These are phyloP conservation scores for Blepharisma stoltei DNA, from an alignment of 73 alveolate genomes.

Conservation along the genomic window DNA sequence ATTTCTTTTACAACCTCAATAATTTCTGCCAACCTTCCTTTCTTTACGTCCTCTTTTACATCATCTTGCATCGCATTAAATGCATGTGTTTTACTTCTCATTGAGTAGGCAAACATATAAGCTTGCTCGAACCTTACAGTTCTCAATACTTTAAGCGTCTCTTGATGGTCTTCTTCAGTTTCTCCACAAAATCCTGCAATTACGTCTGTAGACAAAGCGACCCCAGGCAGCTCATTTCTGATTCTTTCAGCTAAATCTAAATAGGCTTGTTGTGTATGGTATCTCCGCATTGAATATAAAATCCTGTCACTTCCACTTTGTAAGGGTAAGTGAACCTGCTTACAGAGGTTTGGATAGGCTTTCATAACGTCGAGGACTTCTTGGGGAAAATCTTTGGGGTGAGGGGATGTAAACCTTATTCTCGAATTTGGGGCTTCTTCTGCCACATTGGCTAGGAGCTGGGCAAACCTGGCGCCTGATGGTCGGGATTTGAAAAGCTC, in stretches of 20 bases:
- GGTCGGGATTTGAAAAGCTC: constrained; percentile 72
- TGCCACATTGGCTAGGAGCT: constrained; percentile 66
- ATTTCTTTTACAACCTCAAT: constrained; percentile 44
- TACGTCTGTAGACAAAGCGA: constrained; percentile 75
- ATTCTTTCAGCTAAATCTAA: constrained; percentile 58
- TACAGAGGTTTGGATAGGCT: constrained; percentile 65
- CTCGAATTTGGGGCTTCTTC: constrained; percentile 74
- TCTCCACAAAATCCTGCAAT: constrained; percentile 88
- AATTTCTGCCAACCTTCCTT: constrained; percentile 52
- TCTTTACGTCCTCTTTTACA: constrained; percentile 77
- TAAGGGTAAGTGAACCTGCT: constrained; percentile 81
- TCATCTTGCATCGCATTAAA: constrained; percentile 70
- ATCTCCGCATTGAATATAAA: constrained; percentile 74
- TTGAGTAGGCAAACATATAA: constrained; percentile 76
- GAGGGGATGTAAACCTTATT: constrained; percentile 85
- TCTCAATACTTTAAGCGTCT: constrained; percentile 65
- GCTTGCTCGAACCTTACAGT: constrained; percentile 74
- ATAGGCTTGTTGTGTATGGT: constrained; percentile 69
- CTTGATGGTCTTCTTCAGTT: constrained; percentile 73
- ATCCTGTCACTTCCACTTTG: constrained; percentile 78
- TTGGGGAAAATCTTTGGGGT: constrained; percentile 87
- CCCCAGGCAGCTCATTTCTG: constrained; percentile 57
- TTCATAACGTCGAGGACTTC: constrained; percentile 65
- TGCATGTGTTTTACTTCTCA: constrained; percentile 87
- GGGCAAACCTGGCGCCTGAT: constrained; percentile 78